A percentile compares a stretch with the other conserved stretches of the same genome.
Conservation (phyloP, 2,329 filamentous ascomycete species). For the Dothistroma pini region DNA sequence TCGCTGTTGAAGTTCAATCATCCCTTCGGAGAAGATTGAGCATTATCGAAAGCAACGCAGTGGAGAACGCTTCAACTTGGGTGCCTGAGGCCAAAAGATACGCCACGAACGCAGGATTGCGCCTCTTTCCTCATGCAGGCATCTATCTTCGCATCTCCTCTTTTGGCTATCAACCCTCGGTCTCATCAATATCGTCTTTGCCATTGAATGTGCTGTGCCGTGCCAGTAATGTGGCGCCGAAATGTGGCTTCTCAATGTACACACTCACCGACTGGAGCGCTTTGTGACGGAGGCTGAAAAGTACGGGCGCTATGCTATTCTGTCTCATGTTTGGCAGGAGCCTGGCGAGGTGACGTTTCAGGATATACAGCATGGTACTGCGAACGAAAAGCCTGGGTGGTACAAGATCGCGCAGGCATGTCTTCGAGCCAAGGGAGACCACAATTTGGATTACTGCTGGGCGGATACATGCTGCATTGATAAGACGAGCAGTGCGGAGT, state of each 20-base stretch:
- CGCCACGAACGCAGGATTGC: neutral
- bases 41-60: neutral
- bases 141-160: neutral
- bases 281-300: slow-evolving; percentile 20
- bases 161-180: neutral
- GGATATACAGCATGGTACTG: slow-evolving; percentile 16
- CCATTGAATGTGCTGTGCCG: neutral
- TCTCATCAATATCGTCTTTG: neutral
- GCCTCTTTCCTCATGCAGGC: neutral
- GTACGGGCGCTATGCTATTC: slow-evolving; percentile 25
- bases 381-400: slow-evolving; percentile 18
- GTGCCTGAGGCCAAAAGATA: neutral
- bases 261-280: slow-evolving; percentile 13
- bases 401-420: slow-evolving; percentile 24
- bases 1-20: slow-evolving; percentile 95
- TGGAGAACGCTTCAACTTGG: neutral
- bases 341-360: slow-evolving; percentile 23
- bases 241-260: slow-evolving; percentile 24
- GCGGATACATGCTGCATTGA: slow-evolving; percentile 42
- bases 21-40: slow-evolving; percentile 71
- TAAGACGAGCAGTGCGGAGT: slow-evolving; percentile 36
- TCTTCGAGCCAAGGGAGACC: slow-evolving; percentile 23
- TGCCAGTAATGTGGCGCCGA: neutral
- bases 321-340: slow-evolving; percentile 27
- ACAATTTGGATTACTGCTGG: slow-evolving; percentile 35